Conservation (phyloP, 2,329 filamentous ascomycete genomes). For the Colletotrichum sp. region DNA sequence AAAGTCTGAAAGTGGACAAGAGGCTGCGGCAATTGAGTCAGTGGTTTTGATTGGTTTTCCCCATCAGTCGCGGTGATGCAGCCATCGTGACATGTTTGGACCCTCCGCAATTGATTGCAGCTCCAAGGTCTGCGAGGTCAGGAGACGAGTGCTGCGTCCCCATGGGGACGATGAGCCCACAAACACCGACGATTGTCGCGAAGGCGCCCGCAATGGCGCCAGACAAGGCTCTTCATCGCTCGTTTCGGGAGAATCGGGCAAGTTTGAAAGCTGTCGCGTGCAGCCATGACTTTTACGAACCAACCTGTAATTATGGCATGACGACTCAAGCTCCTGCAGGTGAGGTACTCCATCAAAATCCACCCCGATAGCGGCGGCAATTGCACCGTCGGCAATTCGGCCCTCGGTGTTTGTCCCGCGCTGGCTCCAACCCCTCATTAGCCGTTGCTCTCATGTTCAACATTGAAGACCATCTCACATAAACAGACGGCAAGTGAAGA, state of each 20-base stretch:
- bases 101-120: not conserved
- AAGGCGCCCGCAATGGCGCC: not conserved
- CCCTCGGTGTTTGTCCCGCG: not conserved
- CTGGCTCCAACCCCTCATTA: not conserved
- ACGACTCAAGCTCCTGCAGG: not conserved
- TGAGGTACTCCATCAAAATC: not conserved
- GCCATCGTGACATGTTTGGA: not conserved
- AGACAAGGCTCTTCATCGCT: not conserved
- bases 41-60: not conserved
- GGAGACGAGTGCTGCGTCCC: not conserved
- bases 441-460: not conserved
- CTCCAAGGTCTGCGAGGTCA: not conserved
- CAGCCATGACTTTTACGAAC: not conserved
- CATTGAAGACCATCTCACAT: not conserved
- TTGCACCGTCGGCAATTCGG: constrained; percentile 14
- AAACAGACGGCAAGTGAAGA: not conserved
- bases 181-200: not conserved
- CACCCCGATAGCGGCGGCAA: constrained; percentile 13
- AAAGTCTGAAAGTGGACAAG: not conserved
- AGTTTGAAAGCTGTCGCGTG: not conserved
- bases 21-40: not conserved
- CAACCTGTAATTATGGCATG: not conserved
- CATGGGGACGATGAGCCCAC: not conserved
- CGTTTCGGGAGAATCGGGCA: not conserved
- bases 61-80: not conserved